Conservation (phyloP, 345 rosid species). For the Linum tenue region DNA sequence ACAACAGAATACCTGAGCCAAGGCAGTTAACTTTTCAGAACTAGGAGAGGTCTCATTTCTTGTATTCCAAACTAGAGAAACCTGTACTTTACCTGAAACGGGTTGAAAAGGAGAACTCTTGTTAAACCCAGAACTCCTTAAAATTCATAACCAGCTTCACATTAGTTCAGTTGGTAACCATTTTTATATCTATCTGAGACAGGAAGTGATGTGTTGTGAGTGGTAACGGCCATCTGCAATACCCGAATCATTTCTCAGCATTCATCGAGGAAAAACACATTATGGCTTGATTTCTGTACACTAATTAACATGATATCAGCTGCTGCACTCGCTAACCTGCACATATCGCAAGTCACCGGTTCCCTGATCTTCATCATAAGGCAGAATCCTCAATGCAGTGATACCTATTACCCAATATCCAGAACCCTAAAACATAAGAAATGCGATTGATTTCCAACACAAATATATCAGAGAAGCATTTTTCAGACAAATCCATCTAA, state of each 20-base stretch:
- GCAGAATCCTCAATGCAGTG: slow-evolving; percentile 49
- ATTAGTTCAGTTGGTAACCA: slow-evolving; percentile 33
- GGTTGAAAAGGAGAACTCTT: slow-evolving; percentile 7
- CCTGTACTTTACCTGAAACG: slow-evolving; percentile 71
- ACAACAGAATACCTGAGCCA: slow-evolving; percentile 55
- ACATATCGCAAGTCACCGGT: slow-evolving; percentile 84
- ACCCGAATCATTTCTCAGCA: slow-evolving; percentile 19
- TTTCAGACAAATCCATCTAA: not conserved
- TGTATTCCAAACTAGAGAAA: slow-evolving; percentile 85
- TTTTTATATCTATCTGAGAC: slow-evolving; percentile 69
- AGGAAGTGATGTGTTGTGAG: slow-evolving; percentile 67
- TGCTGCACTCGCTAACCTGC: slow-evolving; percentile 41
- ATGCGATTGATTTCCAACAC: slow-evolving; percentile 1
- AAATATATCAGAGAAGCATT: not conserved
- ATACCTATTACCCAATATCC: slow-evolving; percentile 37
- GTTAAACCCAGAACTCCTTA: slow-evolving; percentile 10
- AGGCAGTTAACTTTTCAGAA: slow-evolving; percentile 55
- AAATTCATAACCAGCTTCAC: slow-evolving; percentile 5
- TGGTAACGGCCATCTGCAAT: slow-evolving; percentile 89
- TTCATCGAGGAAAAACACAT: not conserved
- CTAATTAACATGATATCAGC: not conserved
- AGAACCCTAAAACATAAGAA: not conserved
- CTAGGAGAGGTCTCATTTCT: slow-evolving; percentile 71
- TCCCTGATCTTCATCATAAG: slow-evolving; percentile 74
- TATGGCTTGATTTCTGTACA: not conserved